Evolutionary conservation across 2,329 filamentous ascomycete species (phyloP).

Genomic region (Ophiostoma populinum): DNA sequence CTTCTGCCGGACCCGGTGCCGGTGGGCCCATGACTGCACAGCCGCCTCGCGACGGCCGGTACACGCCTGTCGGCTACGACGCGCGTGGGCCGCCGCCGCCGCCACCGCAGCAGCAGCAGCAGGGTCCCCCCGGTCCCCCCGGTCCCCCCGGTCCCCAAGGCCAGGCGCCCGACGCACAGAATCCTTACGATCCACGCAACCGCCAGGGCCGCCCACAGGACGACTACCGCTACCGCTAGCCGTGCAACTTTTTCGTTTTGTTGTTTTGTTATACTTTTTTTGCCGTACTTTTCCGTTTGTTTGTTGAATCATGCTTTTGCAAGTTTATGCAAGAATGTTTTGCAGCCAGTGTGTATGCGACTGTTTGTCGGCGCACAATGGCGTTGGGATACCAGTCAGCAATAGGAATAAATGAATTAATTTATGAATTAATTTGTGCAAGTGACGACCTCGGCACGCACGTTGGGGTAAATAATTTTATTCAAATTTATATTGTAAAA

Average conservation of each 20-base stretch:
- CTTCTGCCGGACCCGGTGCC: conserved; percentile 1
- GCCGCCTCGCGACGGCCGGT: conserved; percentile 13
- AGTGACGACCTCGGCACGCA: too few relatives aligned
- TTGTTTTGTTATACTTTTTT: background rate
- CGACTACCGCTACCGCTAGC: conserved; percentile 12
- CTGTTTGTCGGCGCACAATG: too few relatives aligned
- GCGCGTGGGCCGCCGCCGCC: conserved; percentile 11
- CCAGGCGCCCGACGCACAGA: conserved; percentile 4
- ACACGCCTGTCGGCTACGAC: conserved; percentile 18
- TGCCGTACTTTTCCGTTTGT: background rate
- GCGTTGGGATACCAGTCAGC: too few relatives aligned
- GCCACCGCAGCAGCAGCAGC: conserved; percentile 1
- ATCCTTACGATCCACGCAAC: conserved; percentile 9
- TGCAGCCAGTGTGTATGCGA: too few relatives aligned
- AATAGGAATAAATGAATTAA: too few relatives aligned
- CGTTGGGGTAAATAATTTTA: too few relatives aligned
- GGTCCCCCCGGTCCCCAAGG: too few relatives aligned
- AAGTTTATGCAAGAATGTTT: background rate
- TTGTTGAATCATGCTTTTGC: background rate
- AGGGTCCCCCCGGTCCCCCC: too few relatives aligned
- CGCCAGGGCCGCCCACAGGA: conserved; percentile 12
- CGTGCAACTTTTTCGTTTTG: too few relatives aligned
- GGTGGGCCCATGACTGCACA: conserved; percentile 5
- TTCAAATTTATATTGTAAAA: background rate
- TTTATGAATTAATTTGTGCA: too few relatives aligned